phyloP scores from a whole-genome alignment of 768 basidiomycete species.

The Leccinellum rugosiceps region DNA sequence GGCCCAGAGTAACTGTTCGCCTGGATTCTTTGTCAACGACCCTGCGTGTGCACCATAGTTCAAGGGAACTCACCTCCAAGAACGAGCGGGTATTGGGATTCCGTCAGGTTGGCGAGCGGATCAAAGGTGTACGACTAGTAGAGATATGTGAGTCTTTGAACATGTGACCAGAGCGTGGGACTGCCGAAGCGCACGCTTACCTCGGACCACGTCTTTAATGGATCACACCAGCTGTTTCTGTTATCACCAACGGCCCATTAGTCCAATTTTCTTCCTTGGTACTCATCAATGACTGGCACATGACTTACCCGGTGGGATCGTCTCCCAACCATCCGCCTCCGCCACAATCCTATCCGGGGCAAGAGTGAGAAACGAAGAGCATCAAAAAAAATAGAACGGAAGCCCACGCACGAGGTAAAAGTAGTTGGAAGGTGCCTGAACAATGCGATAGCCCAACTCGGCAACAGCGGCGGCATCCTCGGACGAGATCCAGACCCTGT shows the following conservation, averaged over 20 bases:
- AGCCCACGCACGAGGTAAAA: constrained; percentile 43
- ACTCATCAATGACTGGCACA: not conserved
- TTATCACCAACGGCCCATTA: not conserved
- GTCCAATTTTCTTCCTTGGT: not conserved
- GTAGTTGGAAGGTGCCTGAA: constrained; percentile 50
- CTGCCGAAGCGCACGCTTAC: constrained; percentile 23
- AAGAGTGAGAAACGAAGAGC: not conserved
- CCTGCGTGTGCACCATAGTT: not conserved
- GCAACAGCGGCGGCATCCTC: constrained; percentile 38
- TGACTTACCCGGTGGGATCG: constrained; percentile 29
- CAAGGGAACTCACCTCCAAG: constrained; percentile 29
- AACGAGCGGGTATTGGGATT: constrained; percentile 35
- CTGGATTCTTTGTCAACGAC: constrained; percentile 15
- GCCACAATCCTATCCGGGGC: constrained; percentile 40
- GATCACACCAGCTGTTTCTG: constrained; percentile 47
- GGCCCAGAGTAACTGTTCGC: constrained; percentile 42
- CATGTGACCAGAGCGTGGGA: constrained; percentile 7
- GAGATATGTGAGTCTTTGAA: not conserved
- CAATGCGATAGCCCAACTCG: constrained; percentile 38
- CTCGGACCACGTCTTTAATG: constrained; percentile 51
- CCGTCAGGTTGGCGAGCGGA: constrained; percentile 42
- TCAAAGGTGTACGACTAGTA: constrained; percentile 49
- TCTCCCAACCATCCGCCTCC: constrained; percentile 45
- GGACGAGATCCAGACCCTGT: constrained; percentile 47
- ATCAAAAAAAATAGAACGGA: not conserved